Percentiles rank a stretch among this genome's conserved stretches.
phyloP scores from a whole-genome alignment of 192 early-diverging fungal species.

The Podila clonocystis region DNA sequence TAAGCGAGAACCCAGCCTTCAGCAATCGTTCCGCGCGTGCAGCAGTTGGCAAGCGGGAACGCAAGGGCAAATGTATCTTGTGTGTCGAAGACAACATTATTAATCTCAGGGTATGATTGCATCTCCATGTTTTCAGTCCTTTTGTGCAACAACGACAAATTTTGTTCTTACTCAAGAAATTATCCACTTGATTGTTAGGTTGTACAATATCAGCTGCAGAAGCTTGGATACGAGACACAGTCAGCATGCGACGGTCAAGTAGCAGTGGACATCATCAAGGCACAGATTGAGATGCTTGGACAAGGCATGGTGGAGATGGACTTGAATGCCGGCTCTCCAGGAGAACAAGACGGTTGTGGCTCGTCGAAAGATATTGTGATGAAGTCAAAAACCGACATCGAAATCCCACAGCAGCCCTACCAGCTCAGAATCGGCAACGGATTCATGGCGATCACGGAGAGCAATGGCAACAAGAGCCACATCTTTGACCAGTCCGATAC shows the following conservation, averaged over 20 bases:
- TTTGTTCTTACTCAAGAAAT: neutral
- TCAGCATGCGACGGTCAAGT: constrained; percentile 66
- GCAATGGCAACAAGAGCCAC: constrained; percentile 27
- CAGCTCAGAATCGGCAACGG: constrained; percentile 11
- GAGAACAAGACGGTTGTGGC: neutral
- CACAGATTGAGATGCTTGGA: constrained; percentile 12
- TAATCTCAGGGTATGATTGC: constrained; percentile 55
- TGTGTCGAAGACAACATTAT: constrained; percentile 64
- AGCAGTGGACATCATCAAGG: constrained; percentile 59
- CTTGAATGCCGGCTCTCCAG: neutral
- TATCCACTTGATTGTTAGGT: constrained; percentile 37
- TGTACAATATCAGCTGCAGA: constrained; percentile 63
- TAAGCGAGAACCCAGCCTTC: constrained; percentile 18
- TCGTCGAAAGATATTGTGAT: no score
- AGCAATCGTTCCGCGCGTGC: constrained; percentile 27
- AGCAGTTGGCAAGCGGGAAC: constrained; percentile 32
- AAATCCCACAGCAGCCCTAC: neutral
- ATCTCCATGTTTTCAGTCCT: no score
- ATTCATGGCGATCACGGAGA: constrained; percentile 8
- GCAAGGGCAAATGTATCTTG: constrained; percentile 25
- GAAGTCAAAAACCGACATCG: no score
- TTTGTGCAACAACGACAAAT: no score
- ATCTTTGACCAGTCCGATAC: constrained; percentile 19
- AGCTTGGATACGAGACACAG: constrained; percentile 57
- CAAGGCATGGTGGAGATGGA: neutral